phyloP scores from a whole-genome alignment of 768 basidiomycete species.

The Amanita polypyramis region DNA sequence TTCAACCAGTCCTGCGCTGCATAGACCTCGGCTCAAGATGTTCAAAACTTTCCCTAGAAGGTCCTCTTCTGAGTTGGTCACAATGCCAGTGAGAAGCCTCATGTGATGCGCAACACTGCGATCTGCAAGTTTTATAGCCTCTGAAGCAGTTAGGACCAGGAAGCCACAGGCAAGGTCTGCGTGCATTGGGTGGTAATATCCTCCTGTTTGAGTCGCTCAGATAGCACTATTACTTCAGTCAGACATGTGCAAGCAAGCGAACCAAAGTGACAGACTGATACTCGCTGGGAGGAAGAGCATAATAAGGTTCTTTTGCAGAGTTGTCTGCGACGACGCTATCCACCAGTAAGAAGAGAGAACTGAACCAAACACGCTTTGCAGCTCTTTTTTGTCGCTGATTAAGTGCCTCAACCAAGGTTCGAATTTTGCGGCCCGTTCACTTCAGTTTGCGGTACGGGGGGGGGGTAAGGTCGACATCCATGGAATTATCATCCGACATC shows the following conservation, averaged over 20 bases:
- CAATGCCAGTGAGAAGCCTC: conserved; percentile 12
- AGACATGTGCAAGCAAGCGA: background rate
- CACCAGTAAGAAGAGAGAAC: no score
- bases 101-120: conserved; percentile 12
- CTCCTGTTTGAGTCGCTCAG: conserved; percentile 8
- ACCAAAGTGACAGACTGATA: conserved; percentile 5
- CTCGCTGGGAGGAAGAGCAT: conserved; percentile 1
- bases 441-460: no score
- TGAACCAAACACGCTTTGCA: no score
- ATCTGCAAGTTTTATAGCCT: conserved; percentile 7
- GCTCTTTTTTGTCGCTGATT: no score
- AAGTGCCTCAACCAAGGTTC: no score
- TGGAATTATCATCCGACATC: no score
- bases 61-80: background rate
- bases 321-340: no score
- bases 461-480: no score
- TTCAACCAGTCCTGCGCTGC: conserved; percentile 9
- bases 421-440: no score
- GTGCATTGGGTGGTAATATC: conserved; percentile 10
- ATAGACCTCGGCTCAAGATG: conserved; percentile 10
- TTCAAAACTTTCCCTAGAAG: conserved; percentile 7
- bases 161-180: background rate
- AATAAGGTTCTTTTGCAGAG: no score
- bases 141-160: conserved; percentile 6
- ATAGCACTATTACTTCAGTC: conserved; percentile 8